Base-by-base conservation (phyloP, 1,139 yeast species). In the Hemisphaericaspora lyxosophila region DNA sequence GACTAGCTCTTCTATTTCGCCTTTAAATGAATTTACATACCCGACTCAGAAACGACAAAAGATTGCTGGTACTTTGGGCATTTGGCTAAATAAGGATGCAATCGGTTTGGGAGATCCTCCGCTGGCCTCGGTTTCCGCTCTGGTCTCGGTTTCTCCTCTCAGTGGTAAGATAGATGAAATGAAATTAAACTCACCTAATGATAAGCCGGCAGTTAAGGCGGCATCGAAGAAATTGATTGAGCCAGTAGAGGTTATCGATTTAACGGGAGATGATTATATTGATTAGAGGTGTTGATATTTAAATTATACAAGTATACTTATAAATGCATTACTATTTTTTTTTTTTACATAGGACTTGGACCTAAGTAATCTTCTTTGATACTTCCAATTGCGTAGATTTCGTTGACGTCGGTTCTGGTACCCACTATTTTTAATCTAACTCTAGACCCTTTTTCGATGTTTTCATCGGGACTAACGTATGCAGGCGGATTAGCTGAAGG, bases 401-500 rank as follows among this genome's bases (percentile, higher is more conserved):
- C 94, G 55, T 95, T 94, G 13, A 94, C 98, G 64, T 94, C 98
- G 15, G 97, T 88, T 60, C 97, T 79, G 29, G 97, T 94, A 64
- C 98, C 98, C 39, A 92, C 97, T 37, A 92, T 87, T 71, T 92
- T 92, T 52, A 94, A 81, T 59, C 99, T 78, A 24, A 92, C 95
- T 53, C 92, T 80, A 39, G 96, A 83, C 23, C 97, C 97, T 62
- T 89, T 90, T 56, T 88, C 95, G 42, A 92, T 87, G 47, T 88
- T 83, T 66, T 90, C 97, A 54, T 92, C 98, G 26, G 95, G 95
- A 47, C 95, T 84, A 42, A 86, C 94, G 60, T 89, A 94, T n/a
- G 97, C 96, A 7, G 98, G 98, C 11, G 98, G 98, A 53, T 92
- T 90, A 17, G 97, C 94, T 13, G 95, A 85, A 4, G 98, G 96